A percentile compares a stretch with the other conserved stretches of the same genome.
These are phyloP conservation scores for Pyrenochaeta sp. DNA, from an alignment of 2,329 filamentous ascomycete species.

Conservation along the genomic window DNA sequence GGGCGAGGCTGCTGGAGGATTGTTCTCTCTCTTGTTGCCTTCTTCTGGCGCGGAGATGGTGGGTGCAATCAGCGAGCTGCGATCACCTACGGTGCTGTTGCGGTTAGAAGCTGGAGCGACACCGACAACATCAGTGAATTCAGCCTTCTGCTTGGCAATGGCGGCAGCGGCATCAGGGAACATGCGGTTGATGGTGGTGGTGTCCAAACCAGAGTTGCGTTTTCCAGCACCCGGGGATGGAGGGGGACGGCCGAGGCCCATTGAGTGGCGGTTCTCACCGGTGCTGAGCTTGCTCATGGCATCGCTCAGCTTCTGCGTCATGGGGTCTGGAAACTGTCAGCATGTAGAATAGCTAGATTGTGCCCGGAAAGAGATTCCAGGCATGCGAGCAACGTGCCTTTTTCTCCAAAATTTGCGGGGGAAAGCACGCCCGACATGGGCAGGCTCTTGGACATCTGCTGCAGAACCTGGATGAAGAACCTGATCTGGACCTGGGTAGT, in stretches of 20 bases:
- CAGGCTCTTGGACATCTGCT: slow-evolving; percentile 98
- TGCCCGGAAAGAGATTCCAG: too few species aligned
- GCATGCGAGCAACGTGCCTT: too few species aligned
- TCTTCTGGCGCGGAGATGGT: slow-evolving; percentile 76
- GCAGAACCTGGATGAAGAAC: slow-evolving; percentile 98
- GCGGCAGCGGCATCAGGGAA: slow-evolving; percentile 97
- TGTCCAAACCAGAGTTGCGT: slow-evolving; percentile 92
- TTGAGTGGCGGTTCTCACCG: slow-evolving; percentile 84
- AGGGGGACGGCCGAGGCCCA: slow-evolving; percentile 74
- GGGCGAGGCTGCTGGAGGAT: slow-evolving; percentile 73
- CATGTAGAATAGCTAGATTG: too few species aligned
- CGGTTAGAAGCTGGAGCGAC: slow-evolving; percentile 89
- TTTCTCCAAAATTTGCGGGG: slow-evolving; percentile 90
- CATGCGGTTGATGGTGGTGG: slow-evolving; percentile 96
- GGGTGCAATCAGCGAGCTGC: slow-evolving; percentile 76
- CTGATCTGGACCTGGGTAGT: slow-evolving; percentile 98
- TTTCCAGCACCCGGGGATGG: slow-evolving; percentile 74
- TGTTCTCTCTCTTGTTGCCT: slow-evolving; percentile 65
- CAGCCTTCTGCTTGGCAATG: slow-evolving; percentile 98
- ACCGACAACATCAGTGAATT: slow-evolving; percentile 94
- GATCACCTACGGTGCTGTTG: slow-evolving; percentile 83
- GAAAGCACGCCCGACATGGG: slow-evolving; percentile 96
- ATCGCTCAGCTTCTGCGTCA: slow-evolving; percentile 94
- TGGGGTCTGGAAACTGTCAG: slow-evolving; percentile 72
- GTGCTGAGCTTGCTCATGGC: slow-evolving; percentile 95